These are phyloP conservation scores for Paecilomyces dactylethromorphus DNA, from an alignment of 2,329 filamentous ascomycete genomes.

Conservation along the genomic window DNA sequence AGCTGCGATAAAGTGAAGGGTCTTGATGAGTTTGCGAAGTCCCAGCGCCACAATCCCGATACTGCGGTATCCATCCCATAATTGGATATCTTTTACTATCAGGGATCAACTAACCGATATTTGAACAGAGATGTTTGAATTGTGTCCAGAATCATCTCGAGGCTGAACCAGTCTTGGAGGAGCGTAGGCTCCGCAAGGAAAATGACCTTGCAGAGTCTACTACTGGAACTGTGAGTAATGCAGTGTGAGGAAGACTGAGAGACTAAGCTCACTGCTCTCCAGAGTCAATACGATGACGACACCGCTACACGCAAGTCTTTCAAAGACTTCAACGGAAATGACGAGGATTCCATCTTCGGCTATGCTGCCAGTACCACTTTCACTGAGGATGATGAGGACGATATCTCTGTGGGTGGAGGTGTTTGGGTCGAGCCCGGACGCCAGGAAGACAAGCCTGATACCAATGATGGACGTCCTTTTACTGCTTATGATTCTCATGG, in stretches of 20 bases:
- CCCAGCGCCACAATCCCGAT: conserved; percentile 41
- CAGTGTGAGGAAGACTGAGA: neutral
- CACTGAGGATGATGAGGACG: conserved; percentile 7
- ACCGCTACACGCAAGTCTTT: conserved; percentile 4
- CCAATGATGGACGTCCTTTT: conserved; percentile 5
- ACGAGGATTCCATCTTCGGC: neutral
- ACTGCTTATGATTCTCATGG: conserved; percentile 16
- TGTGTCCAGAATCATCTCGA: conserved; percentile 31
- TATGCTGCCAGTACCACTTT: neutral
- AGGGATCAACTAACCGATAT: conserved; percentile 1
- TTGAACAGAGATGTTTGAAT: conserved; percentile 34
- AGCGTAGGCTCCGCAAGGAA: conserved; percentile 18
- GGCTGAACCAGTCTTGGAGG: conserved; percentile 24
- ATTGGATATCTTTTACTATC: neutral
- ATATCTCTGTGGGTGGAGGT: conserved; percentile 11
- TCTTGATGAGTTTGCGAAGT: conserved; percentile 45
- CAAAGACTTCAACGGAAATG: conserved; percentile 1
- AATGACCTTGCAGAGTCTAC: conserved; percentile 4
- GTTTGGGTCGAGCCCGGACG: conserved; percentile 12
- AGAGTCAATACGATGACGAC: conserved; percentile 11
- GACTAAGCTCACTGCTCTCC: conserved; percentile 2
- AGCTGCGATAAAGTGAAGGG: conserved; percentile 42
- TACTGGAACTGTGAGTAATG: neutral
- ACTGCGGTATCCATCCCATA: conserved; percentile 33
- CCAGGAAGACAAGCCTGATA: conserved; percentile 1